These are phyloP conservation scores for Coix lacrymajobi DNA, from an alignment of 176 grass and related monocot genomes.

Conservation along the genomic window DNA sequence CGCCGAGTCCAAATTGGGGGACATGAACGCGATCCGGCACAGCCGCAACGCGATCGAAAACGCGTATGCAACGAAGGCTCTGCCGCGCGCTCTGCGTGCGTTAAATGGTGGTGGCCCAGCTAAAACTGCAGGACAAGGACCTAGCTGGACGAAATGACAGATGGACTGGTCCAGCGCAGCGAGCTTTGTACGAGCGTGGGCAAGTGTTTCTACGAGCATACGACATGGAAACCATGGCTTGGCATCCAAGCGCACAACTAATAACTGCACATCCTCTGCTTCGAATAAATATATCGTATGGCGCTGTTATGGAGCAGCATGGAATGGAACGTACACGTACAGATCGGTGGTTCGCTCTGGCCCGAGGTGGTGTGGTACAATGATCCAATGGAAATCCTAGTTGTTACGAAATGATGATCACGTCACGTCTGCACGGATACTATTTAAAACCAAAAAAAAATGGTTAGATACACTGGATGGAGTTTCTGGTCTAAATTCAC, in stretches of 20 bases:
- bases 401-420: conserved; percentile 3
- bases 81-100: too few species aligned
- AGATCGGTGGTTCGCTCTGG: not conserved
- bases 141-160: not conserved
- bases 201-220: not conserved
- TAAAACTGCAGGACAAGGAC: not conserved
- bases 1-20: not conserved
- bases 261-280: not conserved
- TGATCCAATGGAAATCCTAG: not conserved
- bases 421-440: not conserved
- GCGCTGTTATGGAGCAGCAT: not conserved
- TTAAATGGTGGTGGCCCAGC: not conserved
- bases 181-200: not conserved
- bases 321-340: not conserved
- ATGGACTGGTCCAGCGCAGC: conserved; percentile 13
- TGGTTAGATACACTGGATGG: not conserved
- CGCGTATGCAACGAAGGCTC: not conserved
- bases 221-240: not conserved
- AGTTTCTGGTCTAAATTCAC: not conserved
- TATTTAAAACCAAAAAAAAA: not conserved
- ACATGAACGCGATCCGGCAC: too few species aligned
- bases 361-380: not conserved
- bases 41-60: too few species aligned
- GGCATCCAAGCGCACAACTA: not conserved
- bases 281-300: not conserved